phyloP scores from a whole-genome alignment of 257 asterid genomes.

The Solanum rostratum region DNA sequence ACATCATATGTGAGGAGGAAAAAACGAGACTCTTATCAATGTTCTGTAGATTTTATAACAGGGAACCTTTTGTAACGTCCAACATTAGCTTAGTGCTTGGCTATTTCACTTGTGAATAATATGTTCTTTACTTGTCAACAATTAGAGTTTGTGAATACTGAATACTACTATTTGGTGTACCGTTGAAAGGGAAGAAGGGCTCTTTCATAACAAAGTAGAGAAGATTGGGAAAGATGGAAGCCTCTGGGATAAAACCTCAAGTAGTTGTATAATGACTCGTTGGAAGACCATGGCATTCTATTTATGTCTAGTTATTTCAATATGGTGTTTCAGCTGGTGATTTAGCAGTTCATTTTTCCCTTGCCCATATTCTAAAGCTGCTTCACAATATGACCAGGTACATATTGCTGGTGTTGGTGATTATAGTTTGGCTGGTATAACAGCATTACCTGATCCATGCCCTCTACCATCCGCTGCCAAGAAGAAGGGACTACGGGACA shows the following conservation, averaged over 20 bases:
- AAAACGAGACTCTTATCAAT: not conserved
- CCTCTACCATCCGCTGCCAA: conserved; percentile 96
- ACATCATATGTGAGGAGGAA: not conserved
- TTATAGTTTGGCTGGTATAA: conserved; percentile 48
- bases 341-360: not conserved
- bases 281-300: not conserved
- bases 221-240: not conserved
- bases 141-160: not conserved
- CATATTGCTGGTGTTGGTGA: conserved; percentile 99
- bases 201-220: not conserved
- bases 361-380: not conserved
- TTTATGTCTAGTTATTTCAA: not conserved
- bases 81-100: not conserved
- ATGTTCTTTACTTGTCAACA: not conserved
- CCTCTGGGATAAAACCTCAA: not conserved
- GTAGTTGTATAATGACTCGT: not conserved
- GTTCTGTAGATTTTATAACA: not conserved
- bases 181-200: not conserved
- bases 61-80: not conserved
- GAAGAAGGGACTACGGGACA: conserved; percentile 95
- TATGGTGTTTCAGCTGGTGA: not conserved
- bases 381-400: conserved; percentile 35
- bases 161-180: not conserved
- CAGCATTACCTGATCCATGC: conserved; percentile 83
- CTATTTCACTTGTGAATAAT: not conserved